These are phyloP conservation scores for Acmispon strigosus DNA, from an alignment of 306 rosid genomes.

Conservation along the genomic window DNA sequence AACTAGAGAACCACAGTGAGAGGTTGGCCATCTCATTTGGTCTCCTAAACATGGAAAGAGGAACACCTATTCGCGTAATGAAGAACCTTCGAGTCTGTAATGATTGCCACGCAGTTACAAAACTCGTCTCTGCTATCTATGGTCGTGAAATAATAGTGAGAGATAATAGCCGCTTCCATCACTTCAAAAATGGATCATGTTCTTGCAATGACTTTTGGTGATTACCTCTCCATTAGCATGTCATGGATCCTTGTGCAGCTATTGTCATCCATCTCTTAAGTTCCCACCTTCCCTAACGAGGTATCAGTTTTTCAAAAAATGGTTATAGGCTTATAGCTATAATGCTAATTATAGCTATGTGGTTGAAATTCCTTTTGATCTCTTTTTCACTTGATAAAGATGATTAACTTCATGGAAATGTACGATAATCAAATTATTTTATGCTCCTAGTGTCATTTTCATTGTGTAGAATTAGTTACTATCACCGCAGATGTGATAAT, in stretches of 20 bases:
- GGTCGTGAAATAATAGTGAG: conserved; percentile 50
- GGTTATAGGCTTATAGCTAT: not conserved
- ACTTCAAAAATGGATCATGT: conserved; percentile 50
- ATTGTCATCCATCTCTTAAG: not conserved
- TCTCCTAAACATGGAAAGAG: conserved; percentile 31
- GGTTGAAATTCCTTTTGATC: not conserved
- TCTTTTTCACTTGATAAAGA: not conserved
- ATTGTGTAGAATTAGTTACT: not conserved
- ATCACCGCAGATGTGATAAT: not conserved
- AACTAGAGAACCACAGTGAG: conserved; percentile 54
- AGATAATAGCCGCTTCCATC: conserved; percentile 61
- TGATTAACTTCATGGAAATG: not conserved
- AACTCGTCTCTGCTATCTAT: conserved; percentile 43
- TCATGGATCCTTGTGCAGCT: not conserved
- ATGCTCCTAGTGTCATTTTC: not conserved
- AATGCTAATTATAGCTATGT: not conserved
- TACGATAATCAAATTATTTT: not conserved
- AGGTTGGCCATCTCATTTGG: conserved; percentile 59
- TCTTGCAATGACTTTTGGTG: conserved; percentile 67
- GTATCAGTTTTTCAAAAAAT: not conserved
- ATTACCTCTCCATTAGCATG: conserved; percentile 4
- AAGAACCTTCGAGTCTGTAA: conserved; percentile 56
- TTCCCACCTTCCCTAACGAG: not conserved
- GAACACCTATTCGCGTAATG: conserved; percentile 44
- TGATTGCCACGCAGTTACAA: conserved; percentile 50